Base-by-base conservation (phyloP, 106 monocot species). In the Phalaenopsis aphrodite region DNA sequence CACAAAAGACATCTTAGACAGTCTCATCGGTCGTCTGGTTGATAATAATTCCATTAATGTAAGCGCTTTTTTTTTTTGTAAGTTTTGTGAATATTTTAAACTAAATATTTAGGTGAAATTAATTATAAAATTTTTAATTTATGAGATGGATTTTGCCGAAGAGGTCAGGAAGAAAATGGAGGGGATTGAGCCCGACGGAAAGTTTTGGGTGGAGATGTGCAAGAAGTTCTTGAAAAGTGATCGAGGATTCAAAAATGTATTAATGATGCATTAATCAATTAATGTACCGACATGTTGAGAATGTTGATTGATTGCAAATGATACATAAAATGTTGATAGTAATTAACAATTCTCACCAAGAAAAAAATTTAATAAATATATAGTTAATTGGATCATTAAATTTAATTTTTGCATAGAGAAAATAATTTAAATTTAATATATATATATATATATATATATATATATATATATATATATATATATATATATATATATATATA, bases 121-220 rank as follows among this genome's bases (percentile, higher is more conserved):
- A 8, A n/a, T 11, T 47, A 56, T 5, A 57, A 30, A 14, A 19
- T 46, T 41, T 39, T 30, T 38, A 5, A 58, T 65, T 72, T 77
- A 19, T 71, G 82, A 95, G 95, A 80, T 36, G 18, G 85, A 84
- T 3, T 83, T 90, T 41, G 91, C 87, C 4, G 82, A 85, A 11
- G 87, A 85, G 16, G 81, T 78, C 5, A 93, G 88, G 82, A 75
- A 41, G 16, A 81, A 75, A 10, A 23, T 90, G 74, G 87, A 90
- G 77, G 72, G 41, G 45, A 72, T 67, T 52, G 88, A 91, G 66
- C 87, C 90, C 37, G 90, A 93, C 76, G 84, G 83, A 45, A 67
- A 74, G 68, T 90, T 96, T 61, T 93, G 89, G 93, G 73, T 86
- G 77, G 88, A 82, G 84, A 55, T 90, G 18, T 96, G 96, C 93